Base-by-base conservation (phyloP, 2,329 filamentous ascomycete genomes). In the Penicillium psychrosexuale region DNA sequence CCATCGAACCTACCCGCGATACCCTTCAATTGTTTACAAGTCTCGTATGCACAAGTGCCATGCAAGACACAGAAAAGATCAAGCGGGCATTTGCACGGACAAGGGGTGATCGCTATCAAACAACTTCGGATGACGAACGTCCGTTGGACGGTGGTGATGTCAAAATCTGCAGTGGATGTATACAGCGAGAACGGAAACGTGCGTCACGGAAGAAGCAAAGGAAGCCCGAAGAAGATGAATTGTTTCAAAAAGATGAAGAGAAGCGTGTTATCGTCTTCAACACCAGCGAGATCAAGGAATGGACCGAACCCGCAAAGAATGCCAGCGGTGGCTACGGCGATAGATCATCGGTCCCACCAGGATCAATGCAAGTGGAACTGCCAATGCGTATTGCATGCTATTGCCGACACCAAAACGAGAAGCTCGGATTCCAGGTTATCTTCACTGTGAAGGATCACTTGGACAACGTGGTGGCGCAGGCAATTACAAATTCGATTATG, bases 331-430 rank as follows among this genome's bases (percentile, higher is more conserved):
- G 75, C 57, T 78, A 73, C 59, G 65, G 57, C 53, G 72, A 73
- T 45, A 63, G 66, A 47, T 66, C 64, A 38, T 61, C 67, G 31
- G 56, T 69, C 11, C 76, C 78, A 42, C 78, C 80, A 44, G 85
- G 84, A 47, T 84, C 87, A 7, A 85, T 90, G 78, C 87, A 91
- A 67, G 86, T 96, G 22, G 87, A 92, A 62, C 85, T 90, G 2
- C 91, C 91, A 0, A 96, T 97, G 92, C 87, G 93, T 9, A 97
- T 99, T 66, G 91, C 92, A 24, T 99, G 93, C 72, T 99, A 97
- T 74, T 97, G 93, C 75, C 86, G 93, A 19, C 93, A 99, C 70
- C 93, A 97, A 65, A 86, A 88, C 56, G 94, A 97, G 75, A 97
- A 97, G 77, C 79, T 88, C 62, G 93, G 93, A 1, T 99, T 97